Conservation (phyloP, 1,284 basidiomycete species). For the Melampsora americana region DNA sequence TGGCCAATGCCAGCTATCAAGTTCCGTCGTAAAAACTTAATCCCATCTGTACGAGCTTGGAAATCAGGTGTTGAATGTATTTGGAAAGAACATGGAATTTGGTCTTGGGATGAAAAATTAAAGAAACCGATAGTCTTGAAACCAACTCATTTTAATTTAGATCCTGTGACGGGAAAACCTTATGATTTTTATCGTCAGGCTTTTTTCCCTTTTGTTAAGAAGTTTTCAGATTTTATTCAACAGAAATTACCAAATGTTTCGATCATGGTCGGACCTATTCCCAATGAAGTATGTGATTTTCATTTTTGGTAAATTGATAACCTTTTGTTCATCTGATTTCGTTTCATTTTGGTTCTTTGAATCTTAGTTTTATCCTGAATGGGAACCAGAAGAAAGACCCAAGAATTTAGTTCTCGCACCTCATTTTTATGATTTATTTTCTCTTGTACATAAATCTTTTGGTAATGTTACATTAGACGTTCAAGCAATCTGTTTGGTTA, state of each 20-base stretch:
- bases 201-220: slow-evolving; percentile 74
- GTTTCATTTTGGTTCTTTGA: neutral
- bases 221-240: slow-evolving; percentile 67
- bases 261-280: slow-evolving; percentile 75
- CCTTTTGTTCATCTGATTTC: neutral
- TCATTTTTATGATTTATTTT: slow-evolving; percentile 90
- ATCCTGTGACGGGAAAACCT: slow-evolving; percentile 64
- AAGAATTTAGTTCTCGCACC: slow-evolving; percentile 80
- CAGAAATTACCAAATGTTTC: slow-evolving; percentile 57
- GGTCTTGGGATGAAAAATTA: slow-evolving; percentile 77
- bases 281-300: slow-evolving; percentile 69
- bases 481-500: slow-evolving; percentile 75
- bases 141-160: slow-evolving; percentile 77
- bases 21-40: slow-evolving; percentile 56
- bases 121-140: slow-evolving; percentile 71
- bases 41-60: slow-evolving; percentile 61
- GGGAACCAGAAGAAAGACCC: slow-evolving; percentile 60
- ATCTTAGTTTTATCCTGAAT: slow-evolving; percentile 48
- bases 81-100: slow-evolving; percentile 89
- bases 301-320: neutral
- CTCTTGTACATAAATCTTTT: slow-evolving; percentile 75
- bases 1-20: slow-evolving; percentile 34
- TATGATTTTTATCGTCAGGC: slow-evolving; percentile 61
- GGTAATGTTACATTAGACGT: slow-evolving; percentile 82
- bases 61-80: slow-evolving; percentile 66